phyloP scores from a whole-genome alignment of 306 rosid species.

The Begonia masoniana region DNA sequence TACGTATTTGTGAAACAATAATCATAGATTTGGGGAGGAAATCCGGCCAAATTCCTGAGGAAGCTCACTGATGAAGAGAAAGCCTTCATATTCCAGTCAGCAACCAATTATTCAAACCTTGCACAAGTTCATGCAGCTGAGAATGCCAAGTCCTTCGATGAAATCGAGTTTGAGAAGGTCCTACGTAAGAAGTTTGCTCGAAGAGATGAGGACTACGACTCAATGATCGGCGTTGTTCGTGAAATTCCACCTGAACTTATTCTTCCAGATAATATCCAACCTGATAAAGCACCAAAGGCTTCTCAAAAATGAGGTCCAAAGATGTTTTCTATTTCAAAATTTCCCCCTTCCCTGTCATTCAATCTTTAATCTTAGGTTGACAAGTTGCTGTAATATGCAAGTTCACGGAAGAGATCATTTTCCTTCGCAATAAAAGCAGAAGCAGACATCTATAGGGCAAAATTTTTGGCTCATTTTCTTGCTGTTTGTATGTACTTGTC shows the following conservation, averaged over 20 bases:
- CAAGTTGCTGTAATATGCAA: too few species aligned
- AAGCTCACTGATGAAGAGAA: constrained; percentile 92
- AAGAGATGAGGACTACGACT: constrained; percentile 48
- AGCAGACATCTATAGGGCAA: too few species aligned
- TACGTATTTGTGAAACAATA: background rate
- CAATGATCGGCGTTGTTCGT: constrained; percentile 40
- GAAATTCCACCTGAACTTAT: constrained; percentile 46
- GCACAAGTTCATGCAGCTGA: constrained; percentile 93
- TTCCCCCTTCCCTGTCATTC: too few species aligned
- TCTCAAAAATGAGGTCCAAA: background rate
- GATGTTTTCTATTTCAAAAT: too few species aligned
- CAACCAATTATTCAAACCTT: constrained; percentile 68
- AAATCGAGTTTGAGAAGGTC: constrained; percentile 62
- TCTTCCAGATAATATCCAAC: constrained; percentile 36
- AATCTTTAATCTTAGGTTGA: too few species aligned
- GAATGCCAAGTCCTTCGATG: constrained; percentile 62
- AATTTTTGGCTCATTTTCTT: too few species aligned
- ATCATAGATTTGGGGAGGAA: constrained; percentile 94
- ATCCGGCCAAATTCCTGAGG: constrained; percentile 89
- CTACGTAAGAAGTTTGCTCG: constrained; percentile 63
- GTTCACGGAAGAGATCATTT: too few species aligned
- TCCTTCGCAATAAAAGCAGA: too few species aligned
- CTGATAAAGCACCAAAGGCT: constrained; percentile 45
- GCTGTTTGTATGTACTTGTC: too few species aligned
- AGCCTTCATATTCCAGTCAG: constrained; percentile 82